Evolutionary conservation across 2,329 filamentous ascomycete genomes (phyloP).

Genomic region (Clonostachys rhizophaga): DNA sequence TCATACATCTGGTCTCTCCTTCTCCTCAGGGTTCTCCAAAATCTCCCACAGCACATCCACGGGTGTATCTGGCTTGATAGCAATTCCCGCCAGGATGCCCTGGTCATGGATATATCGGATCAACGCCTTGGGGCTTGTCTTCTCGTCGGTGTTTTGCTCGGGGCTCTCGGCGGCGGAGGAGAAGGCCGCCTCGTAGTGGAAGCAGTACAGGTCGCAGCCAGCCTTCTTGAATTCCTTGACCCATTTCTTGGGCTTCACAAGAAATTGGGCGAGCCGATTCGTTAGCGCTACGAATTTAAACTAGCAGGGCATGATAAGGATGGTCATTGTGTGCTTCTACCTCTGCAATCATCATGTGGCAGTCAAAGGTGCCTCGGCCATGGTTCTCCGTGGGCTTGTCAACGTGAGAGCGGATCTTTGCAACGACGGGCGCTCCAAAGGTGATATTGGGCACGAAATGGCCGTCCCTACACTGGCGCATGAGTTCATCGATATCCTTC

Average conservation of each 20-base stretch:
- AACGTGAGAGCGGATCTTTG: conserved; percentile 86
- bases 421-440: conserved; percentile 91
- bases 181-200: conserved; percentile 96
- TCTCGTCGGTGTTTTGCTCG: conserved; percentile 59
- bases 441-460: conserved; percentile 99
- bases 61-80: conserved; percentile 87
- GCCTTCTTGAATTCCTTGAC: conserved; percentile 91
- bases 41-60: conserved; percentile 93
- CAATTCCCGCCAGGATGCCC: conserved; percentile 87
- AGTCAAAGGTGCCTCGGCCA: conserved; percentile 92
- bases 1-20: conserved; percentile 80
- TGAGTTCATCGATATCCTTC: conserved; percentile 1
- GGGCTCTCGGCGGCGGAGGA: conserved; percentile 82
- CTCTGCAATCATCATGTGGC: conserved; percentile 99
- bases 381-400: conserved; percentile 63
- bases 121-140: conserved; percentile 79
- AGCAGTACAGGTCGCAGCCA: conserved; percentile 98
- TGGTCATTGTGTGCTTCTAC: conserved; percentile 36
- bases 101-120: conserved; percentile 86
- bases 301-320: not conserved
- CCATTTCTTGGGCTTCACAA: conserved; percentile 88
- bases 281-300: not conserved
- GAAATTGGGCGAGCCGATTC: no score
- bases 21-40: conserved; percentile 65
- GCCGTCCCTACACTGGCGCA: conserved; percentile 67